Percentiles rank a stretch among this genome's conserved stretches.
Conservation (phyloP, 1,284 basidiomycete species). For the Cryptococcus deneoformans region DNA sequence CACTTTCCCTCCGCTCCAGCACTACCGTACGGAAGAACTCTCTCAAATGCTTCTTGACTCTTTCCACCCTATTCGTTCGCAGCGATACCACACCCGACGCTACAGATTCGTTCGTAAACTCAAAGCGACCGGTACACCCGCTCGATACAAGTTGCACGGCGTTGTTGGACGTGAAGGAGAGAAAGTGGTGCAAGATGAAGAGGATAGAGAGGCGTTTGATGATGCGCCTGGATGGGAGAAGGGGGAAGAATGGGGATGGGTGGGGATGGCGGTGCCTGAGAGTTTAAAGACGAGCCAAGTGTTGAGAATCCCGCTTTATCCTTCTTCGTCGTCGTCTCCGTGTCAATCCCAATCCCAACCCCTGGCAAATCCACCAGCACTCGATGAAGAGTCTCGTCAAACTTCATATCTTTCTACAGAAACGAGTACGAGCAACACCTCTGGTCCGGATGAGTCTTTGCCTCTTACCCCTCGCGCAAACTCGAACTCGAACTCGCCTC, state of each 20-base stretch:
- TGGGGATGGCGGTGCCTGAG: slow-evolving; percentile 21
- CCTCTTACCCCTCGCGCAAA: not conserved
- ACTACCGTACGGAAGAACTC: slow-evolving; percentile 50
- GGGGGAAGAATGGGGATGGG: slow-evolving; percentile 48
- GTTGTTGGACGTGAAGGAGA: too few relatives aligned
- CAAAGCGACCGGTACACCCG: slow-evolving; percentile 44
- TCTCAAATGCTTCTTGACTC: slow-evolving; percentile 53
- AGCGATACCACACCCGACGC: slow-evolving; percentile 50
- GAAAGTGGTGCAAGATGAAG: slow-evolving; percentile 10
- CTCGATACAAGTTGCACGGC: slow-evolving; percentile 44
- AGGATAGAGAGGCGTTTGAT: slow-evolving; percentile 48
- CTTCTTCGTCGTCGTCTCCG: too few relatives aligned
- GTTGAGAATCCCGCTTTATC: slow-evolving; percentile 14
- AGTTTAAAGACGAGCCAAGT: slow-evolving; percentile 16
- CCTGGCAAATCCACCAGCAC: too few relatives aligned
- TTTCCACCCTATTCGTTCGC: slow-evolving; percentile 48
- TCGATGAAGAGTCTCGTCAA: too few relatives aligned
- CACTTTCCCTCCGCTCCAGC: slow-evolving; percentile 33
- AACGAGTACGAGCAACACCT: too few relatives aligned
- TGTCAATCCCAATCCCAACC: too few relatives aligned
- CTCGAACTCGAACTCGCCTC: not conserved
- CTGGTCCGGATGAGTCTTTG: not conserved
- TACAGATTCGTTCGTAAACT: slow-evolving; percentile 52
- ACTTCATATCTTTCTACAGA: too few relatives aligned
- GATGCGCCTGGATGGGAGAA: slow-evolving; percentile 40